Conservation (phyloP, 2,329 filamentous ascomycete species). For the Claviceps sp. region DNA sequence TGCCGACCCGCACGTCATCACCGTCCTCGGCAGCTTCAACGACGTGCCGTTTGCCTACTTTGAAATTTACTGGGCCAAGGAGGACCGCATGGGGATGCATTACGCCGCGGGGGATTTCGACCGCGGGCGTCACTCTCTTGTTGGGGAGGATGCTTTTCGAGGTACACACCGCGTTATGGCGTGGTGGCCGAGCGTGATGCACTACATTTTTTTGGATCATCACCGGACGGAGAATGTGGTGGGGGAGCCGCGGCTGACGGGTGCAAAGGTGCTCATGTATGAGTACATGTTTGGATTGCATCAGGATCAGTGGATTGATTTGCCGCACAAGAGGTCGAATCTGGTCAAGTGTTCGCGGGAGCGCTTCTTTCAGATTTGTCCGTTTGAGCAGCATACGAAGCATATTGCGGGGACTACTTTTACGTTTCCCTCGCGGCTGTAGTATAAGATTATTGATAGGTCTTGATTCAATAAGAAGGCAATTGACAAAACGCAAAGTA, state of each 20-base stretch:
- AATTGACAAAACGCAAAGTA: background rate
- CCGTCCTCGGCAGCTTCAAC: conserved; percentile 55
- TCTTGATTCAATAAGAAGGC: background rate
- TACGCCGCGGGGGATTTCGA: conserved; percentile 43
- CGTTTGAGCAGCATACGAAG: background rate
- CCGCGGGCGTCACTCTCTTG: conserved; percentile 43
- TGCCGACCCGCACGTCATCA: conserved; percentile 54
- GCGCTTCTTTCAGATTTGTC: conserved; percentile 2
- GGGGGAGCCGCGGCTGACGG: conserved; percentile 43
- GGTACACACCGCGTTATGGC: conserved; percentile 47
- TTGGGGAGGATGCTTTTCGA: conserved; percentile 45
- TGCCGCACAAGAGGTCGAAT: background rate
- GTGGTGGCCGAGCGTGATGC: conserved; percentile 49
- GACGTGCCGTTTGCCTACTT: conserved; percentile 61
- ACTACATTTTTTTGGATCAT: conserved; percentile 50
- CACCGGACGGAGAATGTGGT: conserved; percentile 42
- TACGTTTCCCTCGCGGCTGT: background rate
- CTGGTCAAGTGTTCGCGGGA: conserved; percentile 1
- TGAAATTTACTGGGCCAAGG: conserved; percentile 65
- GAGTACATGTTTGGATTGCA: conserved; percentile 2
- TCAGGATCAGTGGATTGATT: conserved; percentile 1
- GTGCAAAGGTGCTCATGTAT: background rate
- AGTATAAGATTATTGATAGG: background rate
- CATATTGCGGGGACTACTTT: background rate
- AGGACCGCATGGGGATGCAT: conserved; percentile 43